Percentiles rank a stretch among this genome's conserved stretches.
Conservation (phyloP, 1,284 basidiomycete genomes). For the Puccinia coronata region DNA sequence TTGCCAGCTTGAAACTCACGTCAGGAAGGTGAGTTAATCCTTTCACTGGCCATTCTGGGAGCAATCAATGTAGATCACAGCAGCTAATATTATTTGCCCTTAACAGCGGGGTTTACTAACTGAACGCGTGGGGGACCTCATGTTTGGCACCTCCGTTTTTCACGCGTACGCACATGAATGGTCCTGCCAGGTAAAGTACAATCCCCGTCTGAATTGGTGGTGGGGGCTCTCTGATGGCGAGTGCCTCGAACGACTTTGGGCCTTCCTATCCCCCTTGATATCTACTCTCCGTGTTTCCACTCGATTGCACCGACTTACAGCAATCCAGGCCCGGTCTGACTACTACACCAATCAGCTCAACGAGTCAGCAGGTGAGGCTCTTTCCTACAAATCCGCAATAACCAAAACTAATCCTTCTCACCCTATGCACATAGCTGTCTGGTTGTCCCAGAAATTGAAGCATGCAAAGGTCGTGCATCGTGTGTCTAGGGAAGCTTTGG, state of each 20-base stretch:
- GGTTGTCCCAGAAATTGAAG: too few relatives aligned
- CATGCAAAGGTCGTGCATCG: neutral
- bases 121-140: neutral
- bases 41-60: too few relatives aligned
- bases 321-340: neutral
- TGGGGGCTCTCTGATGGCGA: constrained; percentile 12
- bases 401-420: too few relatives aligned
- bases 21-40: neutral
- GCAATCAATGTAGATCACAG: too few relatives aligned
- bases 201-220: neutral
- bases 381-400: too few relatives aligned
- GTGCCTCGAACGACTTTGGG: neutral
- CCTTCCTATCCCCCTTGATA: neutral
- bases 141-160: neutral
- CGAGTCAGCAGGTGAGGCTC: too few relatives aligned
- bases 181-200: constrained; percentile 17
- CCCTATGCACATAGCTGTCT: too few relatives aligned
- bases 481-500: too few relatives aligned
- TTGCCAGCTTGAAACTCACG: constrained; percentile 27
- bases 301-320: neutral
- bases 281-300: neutral
- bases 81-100: too few relatives aligned
- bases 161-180: neutral
- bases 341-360: neutral
- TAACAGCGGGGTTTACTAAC: neutral